Evolutionary conservation across 2,329 filamentous ascomycete species (phyloP), one percentile per base, ranked within the genome.

Genomic region (Cryphonectria japonica): DNA sequence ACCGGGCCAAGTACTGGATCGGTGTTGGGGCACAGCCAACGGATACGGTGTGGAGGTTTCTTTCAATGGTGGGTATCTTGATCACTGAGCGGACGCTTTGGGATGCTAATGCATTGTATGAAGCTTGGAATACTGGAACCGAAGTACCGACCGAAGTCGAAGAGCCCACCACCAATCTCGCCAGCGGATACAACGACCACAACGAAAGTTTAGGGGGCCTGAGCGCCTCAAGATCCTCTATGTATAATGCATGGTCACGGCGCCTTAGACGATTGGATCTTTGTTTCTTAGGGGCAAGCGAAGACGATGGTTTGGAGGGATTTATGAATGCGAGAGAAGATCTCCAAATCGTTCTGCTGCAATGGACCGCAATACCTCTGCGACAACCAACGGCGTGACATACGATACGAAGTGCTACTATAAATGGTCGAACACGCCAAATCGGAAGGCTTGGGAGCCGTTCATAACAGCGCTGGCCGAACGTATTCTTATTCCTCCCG

Each of bases 11-110:
- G 81, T 99, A 99, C 84, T 99, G 96, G 96, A 87, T 99, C 50
- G 96, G 96, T 79, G 95, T 98, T 3, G 96, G 96, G 0, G 96
- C 96, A 69, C 96, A 99, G 83, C 96, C 96, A 13, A 95, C 92
- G 73, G 93, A 98, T 76, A 91, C 93, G 3, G 93, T 92, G 50
- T 97, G 95, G 95, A 87, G 93, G 79, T 81, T 98, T 77, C 84
- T 99, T 76, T 88, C 88, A 69, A 92, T 97, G 93, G 93, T 95
- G 70, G 76, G 82, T 64, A 29, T 64, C 59, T 62, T 41, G 52
- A 46, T 16, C 14, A 37, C 46, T 29, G 32, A 19, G 14, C 37
- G 14, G 32, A 43, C 16, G 39, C 4, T 19, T 3, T 4, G 26
- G 16, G 41, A 26, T 26, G 37, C 37, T 29, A 43, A 41, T n/a